Percentiles rank a stretch among this genome's conserved stretches.
Conservation (phyloP, 495 filamentous ascomycete genomes). For the Pseudevernia furfuracea region DNA sequence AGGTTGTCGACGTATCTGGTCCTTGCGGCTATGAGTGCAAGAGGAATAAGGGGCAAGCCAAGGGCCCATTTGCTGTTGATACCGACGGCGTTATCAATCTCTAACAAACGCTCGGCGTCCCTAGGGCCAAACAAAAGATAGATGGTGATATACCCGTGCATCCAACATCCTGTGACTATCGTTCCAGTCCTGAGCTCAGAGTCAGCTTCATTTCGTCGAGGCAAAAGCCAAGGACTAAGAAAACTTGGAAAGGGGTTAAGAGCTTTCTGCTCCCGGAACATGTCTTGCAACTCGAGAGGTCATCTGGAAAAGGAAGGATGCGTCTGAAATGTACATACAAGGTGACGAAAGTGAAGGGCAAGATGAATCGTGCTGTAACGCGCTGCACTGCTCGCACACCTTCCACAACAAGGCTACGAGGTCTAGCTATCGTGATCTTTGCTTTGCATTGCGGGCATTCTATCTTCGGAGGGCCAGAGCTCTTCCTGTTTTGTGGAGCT, state of each 20-base stretch:
- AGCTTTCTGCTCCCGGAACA: neutral
- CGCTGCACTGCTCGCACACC: constrained; percentile 47
- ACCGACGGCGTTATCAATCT: constrained; percentile 26
- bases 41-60: constrained; percentile 55
- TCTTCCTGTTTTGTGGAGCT: constrained; percentile 46
- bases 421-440: constrained; percentile 65
- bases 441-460: constrained; percentile 83
- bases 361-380: constrained; percentile 48
- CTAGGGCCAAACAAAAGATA: constrained; percentile 56
- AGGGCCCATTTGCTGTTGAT: constrained; percentile 37
- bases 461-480: constrained; percentile 47
- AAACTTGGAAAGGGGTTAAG: neutral
- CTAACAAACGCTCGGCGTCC: constrained; percentile 47
- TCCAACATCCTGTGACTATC: constrained; percentile 47
- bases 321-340: constrained; percentile 24
- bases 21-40: constrained; percentile 51
- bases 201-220: neutral
- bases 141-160: constrained; percentile 53
- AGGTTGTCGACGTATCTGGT: constrained; percentile 51
- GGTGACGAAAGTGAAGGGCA: constrained; percentile 51
- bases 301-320: neutral
- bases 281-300: neutral
- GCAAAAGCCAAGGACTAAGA: neutral
- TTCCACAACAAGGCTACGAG: constrained; percentile 58
- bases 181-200: constrained; percentile 32